Base-by-base conservation (phyloP, 2,329 filamentous ascomycete species). In the Sporothrix brasiliensis region DNA sequence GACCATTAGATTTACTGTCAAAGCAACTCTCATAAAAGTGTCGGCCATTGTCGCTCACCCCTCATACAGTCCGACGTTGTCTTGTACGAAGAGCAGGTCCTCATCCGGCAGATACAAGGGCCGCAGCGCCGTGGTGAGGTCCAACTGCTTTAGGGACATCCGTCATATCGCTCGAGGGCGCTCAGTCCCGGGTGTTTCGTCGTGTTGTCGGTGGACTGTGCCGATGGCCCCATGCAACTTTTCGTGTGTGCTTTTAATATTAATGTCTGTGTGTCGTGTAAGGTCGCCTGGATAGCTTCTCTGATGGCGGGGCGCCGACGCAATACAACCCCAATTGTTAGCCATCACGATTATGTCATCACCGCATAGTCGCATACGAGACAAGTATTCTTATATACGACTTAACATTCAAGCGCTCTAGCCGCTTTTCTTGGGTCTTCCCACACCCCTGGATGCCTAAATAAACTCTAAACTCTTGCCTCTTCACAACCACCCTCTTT, bases 91-190 rank as follows among this genome's bases (percentile, higher is more conserved):
- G 72, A 99, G 87, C 69, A 98, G 85, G 75, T 92, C 91, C 86
- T 99, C 95, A 85, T 97, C 95, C 77, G 93, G 91, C 75, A 97
- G 87, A 79, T 97, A 91, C 73, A 91, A 91, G 77, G 95, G 95
- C 85, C 95, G 92, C 79, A 97, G 88, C 79, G 95, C 95, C 83
- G 94, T 97, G 71, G 95, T 99, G 77, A 99, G 88, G 82, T 99
- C 94, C 80, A 98, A 87, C 77, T 91, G 89, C 86, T 96, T 94
- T 86, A 97, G 86, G 88, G 97, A 97, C 94, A 98, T 98, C 86
- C 92, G 92, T 91, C 83, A 87, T 84, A 79, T 82, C 83, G 75
- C 75, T 74, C 73, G 70, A 74, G 75, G 75, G 73, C 75, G 71
- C 72, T 66, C 72, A 13, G 72, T 77, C 75, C 76, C 75, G 73